Percentiles rank a stretch among this genome's conserved stretches.
These are phyloP conservation scores for Tetrahymena borealis DNA, from an alignment of 73 alveolate genomes.

Conservation along the genomic window DNA sequence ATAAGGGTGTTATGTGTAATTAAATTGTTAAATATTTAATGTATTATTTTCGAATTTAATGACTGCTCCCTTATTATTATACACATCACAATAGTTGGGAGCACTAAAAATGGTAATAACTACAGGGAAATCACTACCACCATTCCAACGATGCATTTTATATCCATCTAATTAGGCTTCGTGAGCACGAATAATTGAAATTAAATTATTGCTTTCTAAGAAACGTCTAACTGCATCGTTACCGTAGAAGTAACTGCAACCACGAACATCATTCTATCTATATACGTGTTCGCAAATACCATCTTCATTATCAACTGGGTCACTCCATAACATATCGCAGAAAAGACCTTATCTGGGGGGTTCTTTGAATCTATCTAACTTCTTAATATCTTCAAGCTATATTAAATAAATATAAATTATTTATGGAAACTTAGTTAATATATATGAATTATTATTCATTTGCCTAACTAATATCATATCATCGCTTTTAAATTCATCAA, in stretches of 20 bases:
- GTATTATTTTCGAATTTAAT: conserved; percentile 79
- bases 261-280: conserved; percentile 63
- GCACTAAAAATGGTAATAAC: conserved; percentile 89
- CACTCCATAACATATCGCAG: conserved; percentile 81
- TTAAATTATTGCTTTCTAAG: conserved; percentile 52
- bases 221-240: conserved; percentile 63
- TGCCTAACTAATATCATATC: too few relatives aligned
- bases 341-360: conserved; percentile 78
- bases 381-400: conserved; percentile 62
- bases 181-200: conserved; percentile 83
- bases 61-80: conserved; percentile 89
- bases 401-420: not conserved
- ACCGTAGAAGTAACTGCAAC: conserved; percentile 72
- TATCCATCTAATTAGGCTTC: conserved; percentile 91
- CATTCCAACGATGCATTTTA: conserved; percentile 93
- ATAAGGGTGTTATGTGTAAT: conserved; percentile 88
- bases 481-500: too few relatives aligned
- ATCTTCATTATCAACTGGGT: conserved; percentile 78
- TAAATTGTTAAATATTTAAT: conserved; percentile 81
- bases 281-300: conserved; percentile 51
- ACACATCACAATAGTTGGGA: conserved; percentile 95
- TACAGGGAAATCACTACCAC: conserved; percentile 77
- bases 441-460: too few relatives aligned
- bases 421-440: conserved; percentile 38
- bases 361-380: conserved; percentile 58